These are phyloP conservation scores for Claviceps digitariae DNA, from an alignment of 2,329 filamentous ascomycete species.

Conservation along the genomic window DNA sequence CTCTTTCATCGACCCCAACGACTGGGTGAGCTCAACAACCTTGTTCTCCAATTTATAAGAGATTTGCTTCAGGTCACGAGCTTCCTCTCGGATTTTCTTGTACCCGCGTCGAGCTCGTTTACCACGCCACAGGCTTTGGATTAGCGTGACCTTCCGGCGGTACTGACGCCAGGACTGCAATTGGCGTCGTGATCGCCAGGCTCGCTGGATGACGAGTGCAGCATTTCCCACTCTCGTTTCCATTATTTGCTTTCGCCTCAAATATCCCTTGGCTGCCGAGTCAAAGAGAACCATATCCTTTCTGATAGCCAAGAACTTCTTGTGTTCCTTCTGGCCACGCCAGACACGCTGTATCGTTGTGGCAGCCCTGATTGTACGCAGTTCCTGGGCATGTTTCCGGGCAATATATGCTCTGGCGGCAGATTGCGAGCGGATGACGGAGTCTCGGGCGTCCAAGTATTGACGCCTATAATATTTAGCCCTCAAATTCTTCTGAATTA, in stretches of 20 bases:
- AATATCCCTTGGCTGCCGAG: constrained; percentile 80
- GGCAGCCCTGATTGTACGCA: constrained; percentile 71
- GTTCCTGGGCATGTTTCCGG: constrained; percentile 63
- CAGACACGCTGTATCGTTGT: constrained; percentile 93
- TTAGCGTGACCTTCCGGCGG: constrained; percentile 73
- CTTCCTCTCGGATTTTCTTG: constrained; percentile 86
- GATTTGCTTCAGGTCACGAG: constrained; percentile 96
- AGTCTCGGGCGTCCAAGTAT: constrained; percentile 74
- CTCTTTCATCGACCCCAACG: constrained; percentile 77
- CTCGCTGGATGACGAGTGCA: constrained; percentile 76
- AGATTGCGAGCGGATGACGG: constrained; percentile 71
- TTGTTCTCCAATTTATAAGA: constrained; percentile 99
- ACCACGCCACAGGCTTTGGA: constrained; percentile 90
- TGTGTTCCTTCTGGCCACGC: constrained; percentile 83
- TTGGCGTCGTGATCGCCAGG: constrained; percentile 71
- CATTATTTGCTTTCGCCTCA: constrained; percentile 82
- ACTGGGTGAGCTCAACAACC: constrained; percentile 95
- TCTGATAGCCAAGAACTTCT: constrained; percentile 63
- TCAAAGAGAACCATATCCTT: constrained; percentile 80
- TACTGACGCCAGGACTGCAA: constrained; percentile 76
- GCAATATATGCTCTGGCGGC: constrained; percentile 65
- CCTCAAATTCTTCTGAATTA: constrained; percentile 97
- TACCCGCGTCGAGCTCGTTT: constrained; percentile 68
- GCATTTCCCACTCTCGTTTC: constrained; percentile 90
- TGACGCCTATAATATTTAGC: constrained; percentile 90